Conservation (phyloP, 106 monocot genomes). For the Iris macrosiphon region DNA sequence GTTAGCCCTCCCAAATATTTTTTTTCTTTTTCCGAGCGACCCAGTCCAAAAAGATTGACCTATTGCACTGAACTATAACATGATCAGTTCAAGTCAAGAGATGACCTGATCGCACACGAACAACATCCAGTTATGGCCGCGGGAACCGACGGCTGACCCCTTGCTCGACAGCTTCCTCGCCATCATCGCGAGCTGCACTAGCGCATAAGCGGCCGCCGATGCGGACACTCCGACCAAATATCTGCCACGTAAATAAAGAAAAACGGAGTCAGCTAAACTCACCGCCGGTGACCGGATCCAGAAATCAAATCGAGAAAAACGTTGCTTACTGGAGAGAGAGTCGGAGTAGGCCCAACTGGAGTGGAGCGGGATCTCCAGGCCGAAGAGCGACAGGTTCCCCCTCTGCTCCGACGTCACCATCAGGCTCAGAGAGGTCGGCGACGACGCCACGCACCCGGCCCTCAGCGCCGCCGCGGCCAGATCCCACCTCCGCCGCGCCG, state of each 20-base stretch:
- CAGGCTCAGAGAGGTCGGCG: neutral
- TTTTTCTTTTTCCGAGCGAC: no score
- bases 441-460: neutral
- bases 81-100: no score
- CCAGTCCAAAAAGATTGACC: no score
- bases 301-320: no score
- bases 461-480: neutral
- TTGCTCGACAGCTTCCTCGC: neutral
- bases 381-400: neutral
- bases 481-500: neutral
- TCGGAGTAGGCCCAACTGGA: slow-evolving; percentile 3
- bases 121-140: neutral
- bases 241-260: neutral
- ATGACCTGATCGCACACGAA: neutral
- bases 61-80: no score
- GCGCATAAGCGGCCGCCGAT: neutral
- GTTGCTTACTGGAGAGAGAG: neutral
- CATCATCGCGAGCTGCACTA: neutral
- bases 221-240: neutral
- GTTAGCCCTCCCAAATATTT: no score
- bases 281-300: neutral
- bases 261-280: neutral
- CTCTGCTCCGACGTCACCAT: neutral
- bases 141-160: neutral
- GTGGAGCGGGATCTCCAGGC: neutral